Evolutionary conservation across 2,329 filamentous ascomycete species (phyloP).

Genomic region (Fusarium dimerum): DNA sequence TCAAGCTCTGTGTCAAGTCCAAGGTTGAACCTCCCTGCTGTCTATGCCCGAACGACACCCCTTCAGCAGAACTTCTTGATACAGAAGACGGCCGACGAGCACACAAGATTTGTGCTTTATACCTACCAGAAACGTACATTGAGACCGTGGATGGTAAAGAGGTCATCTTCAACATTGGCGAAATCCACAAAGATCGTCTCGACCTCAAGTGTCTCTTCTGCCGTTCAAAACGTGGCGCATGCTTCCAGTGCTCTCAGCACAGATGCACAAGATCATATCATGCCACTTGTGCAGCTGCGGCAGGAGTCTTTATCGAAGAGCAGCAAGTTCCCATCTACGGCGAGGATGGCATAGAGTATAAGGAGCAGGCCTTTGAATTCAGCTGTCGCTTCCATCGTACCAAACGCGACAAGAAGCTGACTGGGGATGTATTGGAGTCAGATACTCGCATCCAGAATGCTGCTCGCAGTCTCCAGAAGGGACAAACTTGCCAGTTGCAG

Average conservation of each 20-base stretch:
- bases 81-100: slow-evolving; percentile 87
- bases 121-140: slow-evolving; percentile 90
- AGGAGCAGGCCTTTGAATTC: slow-evolving; percentile 87
- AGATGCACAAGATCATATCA: slow-evolving; percentile 95
- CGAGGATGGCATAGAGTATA: slow-evolving; percentile 90
- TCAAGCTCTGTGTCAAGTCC: slow-evolving; percentile 74
- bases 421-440: slow-evolving; percentile 68
- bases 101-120: slow-evolving; percentile 85
- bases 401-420: slow-evolving; percentile 77
- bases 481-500: slow-evolving; percentile 86
- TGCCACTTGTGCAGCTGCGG: slow-evolving; percentile 88
- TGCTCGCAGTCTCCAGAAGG: slow-evolving; percentile 66
- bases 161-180: slow-evolving; percentile 74
- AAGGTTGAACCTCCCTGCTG: slow-evolving; percentile 80
- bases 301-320: slow-evolving; percentile 88
- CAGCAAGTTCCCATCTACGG: slow-evolving; percentile 83
- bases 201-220: slow-evolving; percentile 95
- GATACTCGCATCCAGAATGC: slow-evolving; percentile 68
- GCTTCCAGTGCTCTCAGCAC: slow-evolving; percentile 94
- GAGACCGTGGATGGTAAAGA: slow-evolving; percentile 71
- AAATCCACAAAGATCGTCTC: slow-evolving; percentile 81
- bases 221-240: slow-evolving; percentile 90
- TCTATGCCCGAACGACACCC: slow-evolving; percentile 88
- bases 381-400: slow-evolving; percentile 92
- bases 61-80: slow-evolving; percentile 76